Percentiles rank a stretch among this genome's conserved stretches.
Conservation (phyloP, 306 rosid genomes). For the Castanea crenata region DNA sequence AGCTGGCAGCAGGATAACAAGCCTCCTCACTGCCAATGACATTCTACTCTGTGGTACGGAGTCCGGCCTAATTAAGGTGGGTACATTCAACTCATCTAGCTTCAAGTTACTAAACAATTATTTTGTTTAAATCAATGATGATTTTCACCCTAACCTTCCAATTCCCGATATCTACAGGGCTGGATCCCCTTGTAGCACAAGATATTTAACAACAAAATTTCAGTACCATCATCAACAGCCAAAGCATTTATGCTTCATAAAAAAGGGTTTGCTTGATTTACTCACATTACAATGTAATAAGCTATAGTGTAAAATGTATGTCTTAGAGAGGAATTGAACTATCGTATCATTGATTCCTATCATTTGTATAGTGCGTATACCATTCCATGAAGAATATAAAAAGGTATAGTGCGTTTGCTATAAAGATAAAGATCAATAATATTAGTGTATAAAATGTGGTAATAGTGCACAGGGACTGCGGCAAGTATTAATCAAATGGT, state of each 20-base stretch:
- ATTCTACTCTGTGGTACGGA: slow-evolving; percentile 75
- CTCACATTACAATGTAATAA: background rate
- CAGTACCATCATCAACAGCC: slow-evolving; percentile 17
- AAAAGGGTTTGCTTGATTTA: slow-evolving; percentile 7
- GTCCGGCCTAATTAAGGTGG: slow-evolving; percentile 64
- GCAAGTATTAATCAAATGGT: too few species aligned
- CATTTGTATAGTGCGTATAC: too few species aligned
- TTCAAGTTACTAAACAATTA: background rate
- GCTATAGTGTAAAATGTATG: background rate
- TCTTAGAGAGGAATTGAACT: background rate
- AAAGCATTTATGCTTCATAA: slow-evolving; percentile 7
- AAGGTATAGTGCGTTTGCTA: too few species aligned
- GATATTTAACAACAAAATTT: slow-evolving; percentile 17
- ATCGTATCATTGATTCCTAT: background rate
- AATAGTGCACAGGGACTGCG: too few species aligned
- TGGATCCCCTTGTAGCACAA: slow-evolving; percentile 74
- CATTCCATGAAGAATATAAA: too few species aligned
- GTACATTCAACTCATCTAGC: slow-evolving; percentile 2
- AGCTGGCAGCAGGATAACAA: slow-evolving; percentile 79
- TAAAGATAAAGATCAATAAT: too few species aligned
- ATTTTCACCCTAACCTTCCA: slow-evolving; percentile 10
- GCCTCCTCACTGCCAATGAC: slow-evolving; percentile 68
- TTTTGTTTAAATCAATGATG: background rate
- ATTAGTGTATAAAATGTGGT: too few species aligned
- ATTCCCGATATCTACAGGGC: slow-evolving; percentile 46